phyloP scores from a whole-genome alignment of 495 filamentous ascomycete species.

The Daldinia loculata region DNA sequence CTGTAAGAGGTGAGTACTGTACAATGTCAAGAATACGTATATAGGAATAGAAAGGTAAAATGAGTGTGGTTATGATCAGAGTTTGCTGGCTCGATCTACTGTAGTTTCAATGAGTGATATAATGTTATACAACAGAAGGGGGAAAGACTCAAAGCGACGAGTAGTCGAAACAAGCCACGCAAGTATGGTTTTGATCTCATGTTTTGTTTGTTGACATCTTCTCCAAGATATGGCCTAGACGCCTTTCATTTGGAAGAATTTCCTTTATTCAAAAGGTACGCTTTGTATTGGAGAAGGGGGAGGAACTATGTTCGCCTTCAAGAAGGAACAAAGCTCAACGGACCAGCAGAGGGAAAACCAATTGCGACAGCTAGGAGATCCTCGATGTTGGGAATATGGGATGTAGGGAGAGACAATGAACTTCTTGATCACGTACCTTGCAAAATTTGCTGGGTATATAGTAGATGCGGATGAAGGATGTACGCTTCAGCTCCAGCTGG shows the following conservation, averaged over 20 bases:
- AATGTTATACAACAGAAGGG: conserved; percentile 4
- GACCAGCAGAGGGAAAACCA: neutral
- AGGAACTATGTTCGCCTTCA: conserved; percentile 6
- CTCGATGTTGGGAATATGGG: neutral
- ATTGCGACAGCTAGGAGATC: neutral
- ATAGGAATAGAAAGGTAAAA: conserved; percentile 29
- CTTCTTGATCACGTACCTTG: conserved; percentile 20
- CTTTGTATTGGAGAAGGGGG: conserved; percentile 28
- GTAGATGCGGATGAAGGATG: neutral
- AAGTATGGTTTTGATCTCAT: conserved; percentile 18
- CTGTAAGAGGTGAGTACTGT: conserved; percentile 35
- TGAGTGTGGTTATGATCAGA: conserved; percentile 35
- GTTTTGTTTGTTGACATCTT: conserved; percentile 4
- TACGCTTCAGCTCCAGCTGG: conserved; percentile 51
- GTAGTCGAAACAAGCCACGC: neutral
- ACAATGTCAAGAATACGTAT: conserved; percentile 15
- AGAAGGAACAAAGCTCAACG: neutral
- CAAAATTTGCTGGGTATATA: neutral
- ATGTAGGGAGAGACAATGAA: conserved; percentile 10
- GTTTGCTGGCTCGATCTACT: conserved; percentile 13
- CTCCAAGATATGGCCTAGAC: neutral
- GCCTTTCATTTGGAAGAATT: neutral
- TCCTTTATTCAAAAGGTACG: conserved; percentile 17
- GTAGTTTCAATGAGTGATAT: conserved; percentile 27
- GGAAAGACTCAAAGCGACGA: neutral